phyloP scores from a whole-genome alignment of 352 stramenopile species.

The Pythium guiyangense region DNA sequence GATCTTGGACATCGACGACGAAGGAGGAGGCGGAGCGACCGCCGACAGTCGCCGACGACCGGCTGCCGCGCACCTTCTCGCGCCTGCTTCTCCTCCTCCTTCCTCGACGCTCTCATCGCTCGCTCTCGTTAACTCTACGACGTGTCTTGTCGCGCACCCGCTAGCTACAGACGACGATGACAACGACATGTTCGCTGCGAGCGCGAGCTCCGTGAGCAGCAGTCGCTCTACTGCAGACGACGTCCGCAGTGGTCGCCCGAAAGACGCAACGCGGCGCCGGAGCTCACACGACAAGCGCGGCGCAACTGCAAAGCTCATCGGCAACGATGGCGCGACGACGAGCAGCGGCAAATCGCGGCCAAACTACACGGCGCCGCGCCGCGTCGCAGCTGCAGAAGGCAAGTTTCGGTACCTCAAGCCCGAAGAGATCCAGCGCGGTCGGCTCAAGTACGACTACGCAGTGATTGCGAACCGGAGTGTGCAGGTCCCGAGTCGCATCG shows the following conservation, averaged over 20 bases:
- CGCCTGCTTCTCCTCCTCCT: too few species aligned
- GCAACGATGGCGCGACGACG: not conserved
- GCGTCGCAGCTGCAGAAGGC: conserved; percentile 20
- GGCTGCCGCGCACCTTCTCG: too few species aligned
- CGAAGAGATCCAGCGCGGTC: conserved; percentile 63
- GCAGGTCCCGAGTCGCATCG: conserved; percentile 28
- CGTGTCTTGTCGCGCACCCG: conserved; percentile 43
- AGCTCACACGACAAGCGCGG: conserved; percentile 15
- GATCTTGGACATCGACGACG: not conserved
- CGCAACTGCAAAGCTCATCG: conserved; percentile 11
- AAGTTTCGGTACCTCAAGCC: conserved; percentile 82
- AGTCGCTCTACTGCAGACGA: conserved; percentile 11
- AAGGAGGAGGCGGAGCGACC: not conserved
- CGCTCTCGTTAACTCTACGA: conserved; percentile 48
- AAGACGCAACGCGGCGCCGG: conserved; percentile 7
- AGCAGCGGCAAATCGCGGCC: not conserved
- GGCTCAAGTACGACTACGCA: conserved; percentile 69
- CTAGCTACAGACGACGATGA: conserved; percentile 23
- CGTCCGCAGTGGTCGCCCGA: not conserved
- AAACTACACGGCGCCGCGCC: conserved; percentile 26
- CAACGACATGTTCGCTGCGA: conserved; percentile 8
- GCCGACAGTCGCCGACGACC: too few species aligned
- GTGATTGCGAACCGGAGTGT: conserved; percentile 76
- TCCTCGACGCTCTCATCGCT: conserved; percentile 10
- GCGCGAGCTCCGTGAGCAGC: conserved; percentile 19